Percentiles rank a stretch among this genome's conserved stretches.
Evolutionary conservation across 306 rosid genomes (phyloP).

Genomic region (Casuarina cunninghamiana): DNA sequence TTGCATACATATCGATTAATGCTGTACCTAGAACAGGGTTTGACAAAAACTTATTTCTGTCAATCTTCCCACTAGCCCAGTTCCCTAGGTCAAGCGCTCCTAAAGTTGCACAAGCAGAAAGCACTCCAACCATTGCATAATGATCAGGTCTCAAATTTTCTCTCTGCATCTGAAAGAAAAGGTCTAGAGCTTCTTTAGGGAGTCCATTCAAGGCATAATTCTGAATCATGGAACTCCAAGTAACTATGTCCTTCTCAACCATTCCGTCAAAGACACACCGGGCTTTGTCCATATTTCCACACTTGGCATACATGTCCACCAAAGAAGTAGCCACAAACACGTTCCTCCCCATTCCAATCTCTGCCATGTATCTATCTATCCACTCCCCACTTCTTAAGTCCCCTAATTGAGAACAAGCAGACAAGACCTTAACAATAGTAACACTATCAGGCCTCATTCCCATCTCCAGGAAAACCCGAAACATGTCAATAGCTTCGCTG

Average conservation of each 20-base stretch:
- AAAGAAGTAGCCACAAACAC: constrained; percentile 30
- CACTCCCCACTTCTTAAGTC: constrained; percentile 26
- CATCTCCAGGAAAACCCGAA: constrained; percentile 3
- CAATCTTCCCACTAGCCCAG: constrained; percentile 23
- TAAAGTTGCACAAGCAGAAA: constrained; percentile 31
- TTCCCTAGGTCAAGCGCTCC: constrained; percentile 28
- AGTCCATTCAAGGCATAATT: constrained; percentile 36
- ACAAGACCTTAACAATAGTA: constrained; percentile 9
- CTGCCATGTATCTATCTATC: constrained; percentile 20
- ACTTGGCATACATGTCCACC: constrained; percentile 35
- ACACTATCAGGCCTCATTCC: constrained; percentile 1
- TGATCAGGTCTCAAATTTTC: constrained; percentile 21
- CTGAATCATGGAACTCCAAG: constrained; percentile 46
- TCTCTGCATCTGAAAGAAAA: constrained; percentile 42
- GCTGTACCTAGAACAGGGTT: constrained; percentile 25
- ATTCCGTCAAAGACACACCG: constrained; percentile 18
- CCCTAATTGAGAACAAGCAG: constrained; percentile 21
- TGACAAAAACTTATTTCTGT: neutral
- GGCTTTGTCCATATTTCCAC: constrained; percentile 25
- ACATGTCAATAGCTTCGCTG: constrained; percentile 5
- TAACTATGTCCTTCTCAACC: constrained; percentile 20
- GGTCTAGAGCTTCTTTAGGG: constrained; percentile 36
- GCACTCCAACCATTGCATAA: constrained; percentile 26
- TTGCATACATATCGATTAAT: constrained; percentile 28
- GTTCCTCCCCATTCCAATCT: constrained; percentile 30